These are phyloP conservation scores for Globisporangium middletonii DNA, from an alignment of 352 stramenopile species.

Conservation along the genomic window DNA sequence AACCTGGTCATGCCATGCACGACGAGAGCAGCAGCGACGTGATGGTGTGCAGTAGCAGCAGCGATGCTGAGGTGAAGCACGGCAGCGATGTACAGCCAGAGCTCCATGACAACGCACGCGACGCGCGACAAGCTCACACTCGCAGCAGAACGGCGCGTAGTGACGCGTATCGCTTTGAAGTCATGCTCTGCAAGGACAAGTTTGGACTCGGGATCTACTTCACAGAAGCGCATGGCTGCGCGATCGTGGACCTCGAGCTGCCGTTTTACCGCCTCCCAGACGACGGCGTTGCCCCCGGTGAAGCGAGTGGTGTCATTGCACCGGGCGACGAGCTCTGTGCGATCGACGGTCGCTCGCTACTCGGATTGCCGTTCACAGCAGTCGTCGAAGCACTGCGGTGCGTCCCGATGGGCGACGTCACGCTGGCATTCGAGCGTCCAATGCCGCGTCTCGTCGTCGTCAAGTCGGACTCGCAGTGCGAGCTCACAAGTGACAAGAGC, in stretches of 20 bases:
- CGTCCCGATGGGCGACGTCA: conserved; percentile 29
- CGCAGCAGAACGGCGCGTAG: background rate
- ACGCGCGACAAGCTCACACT: background rate
- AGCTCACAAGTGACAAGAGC: background rate
- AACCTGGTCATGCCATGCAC: too few species aligned
- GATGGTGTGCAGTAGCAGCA: too few species aligned
- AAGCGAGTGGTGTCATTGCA: conserved; percentile 42
- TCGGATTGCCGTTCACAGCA: conserved; percentile 26
- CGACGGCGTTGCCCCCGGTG: conserved; percentile 39
- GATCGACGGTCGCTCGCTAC: conserved; percentile 37
- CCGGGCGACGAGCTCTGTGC: conserved; percentile 41
- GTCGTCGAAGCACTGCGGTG: conserved; percentile 61
- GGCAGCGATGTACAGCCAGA: background rate
- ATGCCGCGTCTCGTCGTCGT: conserved; percentile 1
- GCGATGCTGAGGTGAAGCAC: too few species aligned
- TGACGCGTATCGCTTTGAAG: conserved; percentile 25
- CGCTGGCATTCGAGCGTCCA: conserved; percentile 36
- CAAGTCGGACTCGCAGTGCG: background rate
- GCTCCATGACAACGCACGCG: background rate
- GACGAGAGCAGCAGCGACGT: too few species aligned
- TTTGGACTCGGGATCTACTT: conserved; percentile 79
- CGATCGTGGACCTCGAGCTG: conserved; percentile 48
- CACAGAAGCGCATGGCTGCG: conserved; percentile 22
- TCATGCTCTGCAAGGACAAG: conserved; percentile 43
- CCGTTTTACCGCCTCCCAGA: conserved; percentile 68